Percentiles rank a stretch among this genome's conserved stretches.
phyloP scores from a whole-genome alignment of 2,329 filamentous ascomycete genomes.

The Colletotrichum brevisporum region DNA sequence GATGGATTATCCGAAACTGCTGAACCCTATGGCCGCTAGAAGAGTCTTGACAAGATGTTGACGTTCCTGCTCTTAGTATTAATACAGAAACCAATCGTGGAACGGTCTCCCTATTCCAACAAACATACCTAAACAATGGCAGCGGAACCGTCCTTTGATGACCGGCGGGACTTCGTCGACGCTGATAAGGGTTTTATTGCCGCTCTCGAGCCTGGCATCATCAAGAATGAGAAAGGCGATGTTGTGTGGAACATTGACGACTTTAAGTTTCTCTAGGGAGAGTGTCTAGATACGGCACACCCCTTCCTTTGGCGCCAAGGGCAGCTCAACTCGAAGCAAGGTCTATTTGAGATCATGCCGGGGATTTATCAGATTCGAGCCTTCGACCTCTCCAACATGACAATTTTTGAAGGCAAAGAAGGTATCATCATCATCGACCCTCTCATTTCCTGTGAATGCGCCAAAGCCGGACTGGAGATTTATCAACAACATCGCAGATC shows the following conservation, averaged over 20 bases:
- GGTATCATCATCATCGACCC: slow-evolving; percentile 48
- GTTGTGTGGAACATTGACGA: slow-evolving; percentile 1
- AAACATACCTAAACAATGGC: background rate
- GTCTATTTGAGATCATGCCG: slow-evolving; percentile 52
- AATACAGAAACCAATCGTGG: too few species aligned
- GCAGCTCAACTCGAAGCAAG: slow-evolving; percentile 35
- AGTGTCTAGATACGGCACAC: slow-evolving; percentile 37
- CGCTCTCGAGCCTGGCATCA: background rate
- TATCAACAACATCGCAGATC: slow-evolving; percentile 49
- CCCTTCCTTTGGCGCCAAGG: slow-evolving; percentile 40
- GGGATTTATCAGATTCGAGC: slow-evolving; percentile 58
- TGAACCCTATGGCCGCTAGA: too few species aligned
- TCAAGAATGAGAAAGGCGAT: background rate
- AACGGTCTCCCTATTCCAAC: too few species aligned
- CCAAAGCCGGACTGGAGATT: slow-evolving; percentile 49
- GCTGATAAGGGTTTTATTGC: background rate
- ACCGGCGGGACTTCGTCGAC: background rate
- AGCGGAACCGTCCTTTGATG: background rate
- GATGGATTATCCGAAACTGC: too few species aligned
- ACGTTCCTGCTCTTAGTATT: too few species aligned
- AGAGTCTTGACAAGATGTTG: too few species aligned
- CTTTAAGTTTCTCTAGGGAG: slow-evolving; percentile 42
- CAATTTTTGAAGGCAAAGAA: slow-evolving; percentile 52
- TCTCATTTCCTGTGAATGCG: slow-evolving; percentile 53
- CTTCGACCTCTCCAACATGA: slow-evolving; percentile 58